Evolutionary conservation across 805 yeast genomes (phyloP), one percentile per base, ranked within the genome.

Genomic region (Ogataea nonfermentans): DNA sequence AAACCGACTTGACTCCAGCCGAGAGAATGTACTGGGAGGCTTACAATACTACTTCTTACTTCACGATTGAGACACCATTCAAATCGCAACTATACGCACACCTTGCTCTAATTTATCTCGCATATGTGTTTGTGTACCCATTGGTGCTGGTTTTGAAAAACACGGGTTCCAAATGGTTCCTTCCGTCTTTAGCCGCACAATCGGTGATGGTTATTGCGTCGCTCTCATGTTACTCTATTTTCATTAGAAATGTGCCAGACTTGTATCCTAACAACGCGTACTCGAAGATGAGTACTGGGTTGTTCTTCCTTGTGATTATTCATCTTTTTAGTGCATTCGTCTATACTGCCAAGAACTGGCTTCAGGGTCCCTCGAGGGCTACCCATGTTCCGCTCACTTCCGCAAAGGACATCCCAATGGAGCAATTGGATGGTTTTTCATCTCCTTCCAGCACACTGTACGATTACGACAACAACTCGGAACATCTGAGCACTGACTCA

Each of bases 261-360:
- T 66, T 87, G 52, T 91, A 87, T 58, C 95, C 95, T 1, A 69
- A 73, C 28, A 86, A 86, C 56, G 81, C 84, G 1, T 89, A 89
- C 61, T 64, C 76, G 10, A 74, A 71, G 52, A 78, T 85, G 78
- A 73, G 84, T 16, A 66, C 74, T 55, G 73, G 84, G 9, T 62
- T 88, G 43, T 61, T 82, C 9, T 56, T 81, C 35, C 59, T 78
- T 9, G 61, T 79, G 2, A 41, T 72, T 2, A 61, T 67, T 2
- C 95, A 86, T 48, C 76, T 73, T 55, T 44, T 67, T 9, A 56
- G 77, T 12, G 81, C 88, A 0, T 49, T 80, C 6, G 53, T 83
- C 24, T 62, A 68, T 33, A 61, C 67, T 9, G 71, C 78, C 2
- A 62, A 73, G 13, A 65, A 61, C 43, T 69, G 74, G 73, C 62